Base-by-base conservation (phyloP, 768 basidiomycete species). In the Stropharia rugosoannulata region DNA sequence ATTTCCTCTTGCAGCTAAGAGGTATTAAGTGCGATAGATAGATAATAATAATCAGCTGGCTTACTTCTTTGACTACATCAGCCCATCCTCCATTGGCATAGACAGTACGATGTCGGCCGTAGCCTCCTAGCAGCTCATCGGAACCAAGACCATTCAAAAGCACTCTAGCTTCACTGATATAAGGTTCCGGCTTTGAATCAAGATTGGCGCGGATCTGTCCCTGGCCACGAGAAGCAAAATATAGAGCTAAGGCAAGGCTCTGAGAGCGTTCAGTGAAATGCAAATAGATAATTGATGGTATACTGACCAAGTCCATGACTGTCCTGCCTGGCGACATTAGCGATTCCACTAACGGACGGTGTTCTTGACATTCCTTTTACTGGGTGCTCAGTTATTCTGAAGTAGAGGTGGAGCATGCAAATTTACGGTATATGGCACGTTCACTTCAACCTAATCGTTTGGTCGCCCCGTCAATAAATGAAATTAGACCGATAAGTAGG, bases 91-190 rank as follows among this genome's bases (percentile, higher is more conserved):
- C 81, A 6, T 69, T 62, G 5, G 72, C 77, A 66, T 83, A 98
- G 1, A 86, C 90, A 9, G 84, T 82, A 7, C 93, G 82, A 73
- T 98, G 95, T 55, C 97, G 79, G 2, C 90, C 82, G 68, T 99
- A 99, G 1, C 97, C 97, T 2, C 95, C 97, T 4, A 99, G 77
- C 39, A 98, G 78, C 67, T 99, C 97, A 66, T 99, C 97, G 1
- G 97, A 92, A 0, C 97, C 97, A 6, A 99, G 75, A 1, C 97
- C 97, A 59, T 86, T 95, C 22, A 99, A 73, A 8, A 98, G 74
- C 0, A 98, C 94, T 42, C 84, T 81, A 0, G 97, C 93, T 7
- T 77, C 69, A 59, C 89, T 95, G 0, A 72, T 78, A 70, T 97
- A 96, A 6, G 76, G 72, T 16, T 63, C 63, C 2, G 79, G 69